Percentiles rank a stretch among this genome's conserved stretches.
These are phyloP conservation scores for Kwoniella sp. DNA, from an alignment of 768 basidiomycete species.

Conservation along the genomic window DNA sequence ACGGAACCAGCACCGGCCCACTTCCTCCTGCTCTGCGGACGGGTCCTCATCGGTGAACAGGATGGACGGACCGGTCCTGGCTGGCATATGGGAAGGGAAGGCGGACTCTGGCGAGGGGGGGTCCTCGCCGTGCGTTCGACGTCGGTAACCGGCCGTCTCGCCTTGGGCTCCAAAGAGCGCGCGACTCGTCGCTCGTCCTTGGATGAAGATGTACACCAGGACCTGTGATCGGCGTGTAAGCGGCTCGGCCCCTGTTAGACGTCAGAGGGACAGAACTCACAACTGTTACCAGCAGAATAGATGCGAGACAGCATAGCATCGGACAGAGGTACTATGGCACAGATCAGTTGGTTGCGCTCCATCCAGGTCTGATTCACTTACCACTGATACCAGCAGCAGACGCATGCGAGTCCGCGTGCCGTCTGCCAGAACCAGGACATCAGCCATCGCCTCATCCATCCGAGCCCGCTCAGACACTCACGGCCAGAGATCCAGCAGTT, in stretches of 20 bases:
- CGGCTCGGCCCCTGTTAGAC: too few relatives aligned
- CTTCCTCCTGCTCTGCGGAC: too few relatives aligned
- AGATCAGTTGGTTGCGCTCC: not conserved
- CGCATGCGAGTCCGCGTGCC: not conserved
- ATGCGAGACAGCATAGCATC: constrained; percentile 21
- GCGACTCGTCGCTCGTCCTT: constrained; percentile 12
- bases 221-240: not conserved
- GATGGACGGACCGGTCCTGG: too few relatives aligned
- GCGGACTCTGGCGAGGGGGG: too few relatives aligned
- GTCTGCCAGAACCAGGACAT: not conserved
- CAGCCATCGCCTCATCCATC: not conserved
- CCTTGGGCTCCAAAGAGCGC: constrained; percentile 5
- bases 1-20: too few relatives aligned
- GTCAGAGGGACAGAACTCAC: not conserved
- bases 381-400: not conserved
- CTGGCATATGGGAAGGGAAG: too few relatives aligned
- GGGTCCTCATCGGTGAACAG: too few relatives aligned
- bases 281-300: constrained; percentile 12
- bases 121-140: too few relatives aligned
- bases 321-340: constrained; percentile 28
- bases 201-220: constrained; percentile 8
- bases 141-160: too few relatives aligned
- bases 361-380: not conserved
- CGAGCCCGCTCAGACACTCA: not conserved
- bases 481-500: constrained; percentile 15